A percentile compares a stretch with the other conserved stretches of the same genome.
phyloP scores from a whole-genome alignment of 305 asterid genomes.

The Striga hermonthica region DNA sequence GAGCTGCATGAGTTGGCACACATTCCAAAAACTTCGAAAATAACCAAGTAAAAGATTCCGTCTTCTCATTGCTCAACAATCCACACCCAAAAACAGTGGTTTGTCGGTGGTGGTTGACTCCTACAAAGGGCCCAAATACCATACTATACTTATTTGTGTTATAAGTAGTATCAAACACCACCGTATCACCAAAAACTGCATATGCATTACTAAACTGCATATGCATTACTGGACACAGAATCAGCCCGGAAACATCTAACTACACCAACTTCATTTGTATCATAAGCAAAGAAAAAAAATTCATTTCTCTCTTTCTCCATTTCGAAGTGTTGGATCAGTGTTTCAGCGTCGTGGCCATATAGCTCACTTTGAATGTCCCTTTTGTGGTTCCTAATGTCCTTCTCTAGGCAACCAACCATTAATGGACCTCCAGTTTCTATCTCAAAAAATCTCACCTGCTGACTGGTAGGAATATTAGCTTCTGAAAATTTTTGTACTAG shows the following conservation, averaged over 20 bases:
- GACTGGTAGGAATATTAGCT: background rate
- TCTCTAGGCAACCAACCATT: background rate
- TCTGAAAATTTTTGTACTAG: background rate
- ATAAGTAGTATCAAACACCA: background rate
- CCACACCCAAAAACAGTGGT: too few species aligned
- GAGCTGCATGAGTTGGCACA: background rate
- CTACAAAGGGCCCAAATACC: too few species aligned
- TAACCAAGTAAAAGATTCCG: too few species aligned
- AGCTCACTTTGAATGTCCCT: background rate
- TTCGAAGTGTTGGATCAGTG: background rate
- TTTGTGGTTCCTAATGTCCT: background rate
- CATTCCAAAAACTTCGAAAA: background rate
- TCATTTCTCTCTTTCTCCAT: background rate
- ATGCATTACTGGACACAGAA: background rate
- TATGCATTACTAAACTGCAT: background rate
- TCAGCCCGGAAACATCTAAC: background rate
- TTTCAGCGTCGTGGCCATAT: background rate
- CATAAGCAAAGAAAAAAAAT: background rate
- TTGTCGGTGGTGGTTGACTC: too few species aligned
- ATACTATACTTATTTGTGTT: background rate
- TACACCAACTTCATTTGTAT: background rate
- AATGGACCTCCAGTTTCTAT: background rate
- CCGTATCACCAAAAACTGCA: background rate
- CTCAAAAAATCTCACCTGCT: background rate
- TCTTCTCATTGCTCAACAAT: too few species aligned